Evolutionary conservation across 805 yeast genomes (phyloP).

Genomic region (Spathaspora arborariae): DNA sequence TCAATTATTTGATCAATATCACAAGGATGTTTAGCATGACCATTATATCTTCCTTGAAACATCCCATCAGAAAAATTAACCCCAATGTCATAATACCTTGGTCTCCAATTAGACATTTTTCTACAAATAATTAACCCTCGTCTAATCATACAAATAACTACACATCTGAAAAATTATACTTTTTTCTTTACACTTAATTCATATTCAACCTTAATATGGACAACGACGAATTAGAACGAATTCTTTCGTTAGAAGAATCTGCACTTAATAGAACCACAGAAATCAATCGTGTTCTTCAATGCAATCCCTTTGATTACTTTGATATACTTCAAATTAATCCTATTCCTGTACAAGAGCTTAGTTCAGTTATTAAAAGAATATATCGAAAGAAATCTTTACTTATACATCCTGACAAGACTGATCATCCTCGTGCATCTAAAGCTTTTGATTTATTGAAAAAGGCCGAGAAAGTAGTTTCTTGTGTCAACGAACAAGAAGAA

Average conservation of each 20-base stretch:
- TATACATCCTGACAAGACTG: slow-evolving; percentile 67
- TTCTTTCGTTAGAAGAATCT: slow-evolving; percentile 21
- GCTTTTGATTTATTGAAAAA: slow-evolving; percentile 61
- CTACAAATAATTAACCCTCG: not conserved
- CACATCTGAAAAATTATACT: not conserved
- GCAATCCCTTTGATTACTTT: slow-evolving; percentile 51
- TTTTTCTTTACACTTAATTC: not conserved
- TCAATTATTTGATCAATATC: slow-evolving; percentile 64
- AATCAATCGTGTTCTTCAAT: slow-evolving; percentile 48
- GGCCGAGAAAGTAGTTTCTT: slow-evolving; percentile 40
- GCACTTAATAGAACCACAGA: slow-evolving; percentile 45
- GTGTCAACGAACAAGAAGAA: slow-evolving; percentile 11
- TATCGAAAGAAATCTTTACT: slow-evolving; percentile 58
- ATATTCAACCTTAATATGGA: slow-evolving; percentile 5
- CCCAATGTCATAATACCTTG: slow-evolving; percentile 44
- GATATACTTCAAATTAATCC: slow-evolving; percentile 46
- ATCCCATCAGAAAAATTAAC: slow-evolving; percentile 86
- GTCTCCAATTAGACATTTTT: slow-evolving; percentile 26
- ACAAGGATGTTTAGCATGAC: slow-evolving; percentile 54
- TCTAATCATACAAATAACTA: not conserved
- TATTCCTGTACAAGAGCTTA: too few species aligned
- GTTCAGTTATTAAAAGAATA: slow-evolving; percentile 41
- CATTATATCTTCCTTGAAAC: slow-evolving; percentile 80
- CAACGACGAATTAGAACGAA: slow-evolving; percentile 14
- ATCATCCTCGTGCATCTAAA: slow-evolving; percentile 52